These are phyloP conservation scores for Claviceps quebecensis DNA, from an alignment of 2,329 filamentous ascomycete genomes.

Conservation along the genomic window DNA sequence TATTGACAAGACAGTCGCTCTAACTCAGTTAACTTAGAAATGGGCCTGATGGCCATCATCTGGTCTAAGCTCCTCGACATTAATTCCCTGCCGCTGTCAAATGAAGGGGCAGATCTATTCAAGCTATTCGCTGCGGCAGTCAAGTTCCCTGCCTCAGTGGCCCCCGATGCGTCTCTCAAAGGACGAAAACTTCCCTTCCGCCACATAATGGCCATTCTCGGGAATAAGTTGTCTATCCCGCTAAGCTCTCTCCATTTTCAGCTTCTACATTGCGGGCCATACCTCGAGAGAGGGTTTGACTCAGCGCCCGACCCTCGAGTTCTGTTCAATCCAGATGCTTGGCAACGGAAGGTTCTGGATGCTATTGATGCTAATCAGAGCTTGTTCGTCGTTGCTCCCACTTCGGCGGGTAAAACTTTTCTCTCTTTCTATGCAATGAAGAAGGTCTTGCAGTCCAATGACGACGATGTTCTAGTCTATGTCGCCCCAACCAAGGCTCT, in stretches of 20 bases:
- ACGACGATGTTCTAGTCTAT: conserved; percentile 62
- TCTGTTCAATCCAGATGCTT: conserved; percentile 57
- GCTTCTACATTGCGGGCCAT: conserved; percentile 37
- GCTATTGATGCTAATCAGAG: conserved; percentile 57
- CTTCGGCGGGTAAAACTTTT: conserved; percentile 69
- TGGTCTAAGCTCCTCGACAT: background rate
- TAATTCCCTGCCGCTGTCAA: background rate
- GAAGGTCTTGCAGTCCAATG: conserved; percentile 51
- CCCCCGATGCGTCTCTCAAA: background rate
- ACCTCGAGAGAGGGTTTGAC: conserved; percentile 61
- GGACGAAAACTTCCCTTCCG: background rate
- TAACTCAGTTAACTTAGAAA: background rate
- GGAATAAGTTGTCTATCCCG: background rate
- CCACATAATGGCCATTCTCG: background rate
- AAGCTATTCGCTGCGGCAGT: background rate
- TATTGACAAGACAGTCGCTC: background rate
- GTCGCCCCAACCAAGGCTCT: conserved; percentile 71
- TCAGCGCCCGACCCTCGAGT: conserved; percentile 54
- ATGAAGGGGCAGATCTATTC: background rate
- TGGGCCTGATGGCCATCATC: background rate
- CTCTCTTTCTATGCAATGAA: conserved; percentile 79
- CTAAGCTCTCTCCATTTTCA: conserved; percentile 19
- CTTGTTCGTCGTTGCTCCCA: conserved; percentile 63
- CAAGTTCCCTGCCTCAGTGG: background rate
- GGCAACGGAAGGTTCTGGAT: conserved; percentile 63